phyloP scores from a whole-genome alignment of 2,329 filamentous ascomycete species.

The Ceratocystis papillata region DNA sequence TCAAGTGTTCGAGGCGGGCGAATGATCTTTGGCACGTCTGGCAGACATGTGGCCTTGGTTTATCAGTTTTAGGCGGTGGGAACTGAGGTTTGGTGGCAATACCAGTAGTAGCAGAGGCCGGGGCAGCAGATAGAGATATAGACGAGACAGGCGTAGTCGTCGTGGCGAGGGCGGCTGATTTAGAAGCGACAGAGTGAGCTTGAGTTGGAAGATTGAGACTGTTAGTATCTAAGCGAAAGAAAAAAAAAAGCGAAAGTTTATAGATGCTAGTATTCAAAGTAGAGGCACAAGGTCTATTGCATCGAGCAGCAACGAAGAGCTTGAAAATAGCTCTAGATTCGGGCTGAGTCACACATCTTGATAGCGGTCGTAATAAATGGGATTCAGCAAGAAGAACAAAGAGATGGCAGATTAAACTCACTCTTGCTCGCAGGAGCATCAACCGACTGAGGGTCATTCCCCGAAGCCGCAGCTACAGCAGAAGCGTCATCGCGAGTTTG shows the following conservation, averaged over 20 bases:
- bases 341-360: not conserved
- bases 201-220: not conserved
- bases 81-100: slow-evolving; percentile 37
- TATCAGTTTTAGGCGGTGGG: slow-evolving; percentile 88
- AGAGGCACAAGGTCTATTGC: not conserved
- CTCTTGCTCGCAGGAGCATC: slow-evolving; percentile 16
- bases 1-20: slow-evolving; percentile 87
- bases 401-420: slow-evolving; percentile 11
- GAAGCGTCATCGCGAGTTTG: slow-evolving; percentile 15
- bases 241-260: not conserved
- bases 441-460: not conserved
- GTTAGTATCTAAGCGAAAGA: not conserved
- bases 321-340: not conserved
- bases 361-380: not conserved
- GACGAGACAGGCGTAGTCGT: not conserved
- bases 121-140: slow-evolving; percentile 37
- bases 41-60: slow-evolving; percentile 90
- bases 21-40: slow-evolving; percentile 85
- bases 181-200: not conserved
- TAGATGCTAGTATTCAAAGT: not conserved
- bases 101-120: slow-evolving; percentile 37
- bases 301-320: not conserved
- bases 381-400: not conserved
- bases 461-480: not conserved
- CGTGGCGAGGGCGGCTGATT: not conserved